Evolutionary conservation across 176 grass and related monocot species (phyloP).

Genomic region (Musa itinerans): DNA sequence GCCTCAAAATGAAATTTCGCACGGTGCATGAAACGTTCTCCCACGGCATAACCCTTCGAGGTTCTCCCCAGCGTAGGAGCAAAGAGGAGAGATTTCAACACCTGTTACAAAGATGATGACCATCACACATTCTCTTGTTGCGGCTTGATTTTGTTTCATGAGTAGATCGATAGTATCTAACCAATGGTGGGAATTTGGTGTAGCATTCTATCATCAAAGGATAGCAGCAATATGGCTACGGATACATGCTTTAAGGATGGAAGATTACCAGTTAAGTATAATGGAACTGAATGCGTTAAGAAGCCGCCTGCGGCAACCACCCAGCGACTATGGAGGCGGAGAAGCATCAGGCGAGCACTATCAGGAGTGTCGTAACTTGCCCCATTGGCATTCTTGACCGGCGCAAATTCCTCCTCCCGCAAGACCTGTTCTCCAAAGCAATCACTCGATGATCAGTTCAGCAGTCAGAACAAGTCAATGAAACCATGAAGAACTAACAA

Average conservation of each 20-base stretch:
- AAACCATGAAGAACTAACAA: too few species aligned
- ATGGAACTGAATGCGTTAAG: slow-evolving; percentile 75
- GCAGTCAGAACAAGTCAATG: too few species aligned
- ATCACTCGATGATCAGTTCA: background rate
- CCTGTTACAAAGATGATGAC: slow-evolving; percentile 25
- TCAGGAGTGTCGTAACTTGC: slow-evolving; percentile 77
- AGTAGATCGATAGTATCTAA: background rate
- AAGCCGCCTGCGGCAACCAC: slow-evolving; percentile 90
- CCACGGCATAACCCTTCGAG: slow-evolving; percentile 66
- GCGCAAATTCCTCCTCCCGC: slow-evolving; percentile 94
- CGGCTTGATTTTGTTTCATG: background rate
- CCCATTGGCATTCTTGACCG: slow-evolving; percentile 90
- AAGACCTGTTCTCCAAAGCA: slow-evolving; percentile 43
- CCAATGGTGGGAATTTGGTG: too few species aligned
- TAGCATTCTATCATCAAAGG: too few species aligned
- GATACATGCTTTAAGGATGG: background rate
- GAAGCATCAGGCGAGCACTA: slow-evolving; percentile 65
- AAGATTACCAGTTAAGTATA: slow-evolving; percentile 72
- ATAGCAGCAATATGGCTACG: too few species aligned
- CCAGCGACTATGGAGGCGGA: slow-evolving; percentile 86
- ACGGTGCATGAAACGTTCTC: slow-evolving; percentile 80
- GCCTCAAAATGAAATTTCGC: slow-evolving; percentile 64
- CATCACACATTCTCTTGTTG: background rate
- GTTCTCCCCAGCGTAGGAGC: slow-evolving; percentile 72
- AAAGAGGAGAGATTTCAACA: slow-evolving; percentile 78